Evolutionary conservation across 306 rosid genomes (phyloP).

Genomic region (Cucurbita ficifolia): DNA sequence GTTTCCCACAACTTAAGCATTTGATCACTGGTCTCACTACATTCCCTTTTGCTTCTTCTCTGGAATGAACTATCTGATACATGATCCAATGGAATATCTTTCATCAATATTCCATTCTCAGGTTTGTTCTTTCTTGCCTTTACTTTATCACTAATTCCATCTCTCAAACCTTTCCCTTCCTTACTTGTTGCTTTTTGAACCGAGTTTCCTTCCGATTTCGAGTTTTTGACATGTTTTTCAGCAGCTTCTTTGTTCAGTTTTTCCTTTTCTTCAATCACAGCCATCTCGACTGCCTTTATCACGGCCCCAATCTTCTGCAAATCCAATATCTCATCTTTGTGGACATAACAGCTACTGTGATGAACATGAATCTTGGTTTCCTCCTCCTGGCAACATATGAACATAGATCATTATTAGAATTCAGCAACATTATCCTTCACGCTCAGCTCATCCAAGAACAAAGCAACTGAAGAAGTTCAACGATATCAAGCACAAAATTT

Average conservation of each 20-base stretch:
- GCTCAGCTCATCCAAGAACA: not conserved
- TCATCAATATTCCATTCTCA: conserved; percentile 47
- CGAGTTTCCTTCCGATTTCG: conserved; percentile 8
- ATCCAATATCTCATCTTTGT: conserved; percentile 42
- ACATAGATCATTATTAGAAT: conserved; percentile 14
- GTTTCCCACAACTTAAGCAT: conserved; percentile 95
- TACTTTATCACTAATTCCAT: conserved; percentile 9
- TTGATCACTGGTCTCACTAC: conserved; percentile 49
- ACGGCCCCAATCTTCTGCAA: conserved; percentile 44
- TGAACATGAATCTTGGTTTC: conserved; percentile 17
- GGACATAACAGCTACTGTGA: conserved; percentile 21
- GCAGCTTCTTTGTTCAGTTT: conserved; percentile 12
- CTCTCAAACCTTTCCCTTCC: conserved; percentile 20
- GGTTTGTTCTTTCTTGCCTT: conserved; percentile 29
- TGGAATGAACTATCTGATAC: conserved; percentile 41
- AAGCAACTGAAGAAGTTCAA: not conserved
- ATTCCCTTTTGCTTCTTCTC: conserved; percentile 37
- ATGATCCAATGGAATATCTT: conserved; percentile 86
- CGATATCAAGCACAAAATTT: not conserved
- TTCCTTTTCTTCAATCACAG: conserved; percentile 14
- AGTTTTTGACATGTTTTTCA: conserved; percentile 10
- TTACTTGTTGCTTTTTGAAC: conserved; percentile 12
- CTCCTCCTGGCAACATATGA: conserved; percentile 30
- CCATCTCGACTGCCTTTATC: conserved; percentile 40
- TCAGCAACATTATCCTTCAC: not conserved